These are phyloP conservation scores for Nakazawaea wyomingensis DNA, from an alignment of 805 yeast genomes.

Conservation along the genomic window DNA sequence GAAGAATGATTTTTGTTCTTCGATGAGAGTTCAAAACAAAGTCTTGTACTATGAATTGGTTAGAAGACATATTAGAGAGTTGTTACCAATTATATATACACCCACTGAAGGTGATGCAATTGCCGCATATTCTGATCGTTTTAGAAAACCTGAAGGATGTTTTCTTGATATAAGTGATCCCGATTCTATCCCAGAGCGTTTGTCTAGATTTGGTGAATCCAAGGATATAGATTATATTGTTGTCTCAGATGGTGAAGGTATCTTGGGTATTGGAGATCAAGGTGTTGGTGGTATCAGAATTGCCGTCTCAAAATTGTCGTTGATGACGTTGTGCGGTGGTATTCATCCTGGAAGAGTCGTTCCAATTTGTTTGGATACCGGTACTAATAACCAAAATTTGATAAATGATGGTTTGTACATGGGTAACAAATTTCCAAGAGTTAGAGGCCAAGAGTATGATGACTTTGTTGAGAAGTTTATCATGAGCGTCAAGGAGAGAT, in stretches of 20 bases:
- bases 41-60: slow-evolving; percentile 86
- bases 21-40: slow-evolving; percentile 87
- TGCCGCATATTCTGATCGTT: slow-evolving; percentile 85
- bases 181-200: slow-evolving; percentile 70
- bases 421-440: slow-evolving; percentile 86
- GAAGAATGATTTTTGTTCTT: slow-evolving; percentile 89
- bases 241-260: slow-evolving; percentile 96
- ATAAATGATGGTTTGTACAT: slow-evolving; percentile 82
- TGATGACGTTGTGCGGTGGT: slow-evolving; percentile 98
- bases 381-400: slow-evolving; percentile 82
- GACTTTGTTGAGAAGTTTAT: slow-evolving; percentile 79
- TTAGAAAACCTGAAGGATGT: slow-evolving; percentile 94
- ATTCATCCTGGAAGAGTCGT: slow-evolving; percentile 92
- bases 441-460: slow-evolving; percentile 83
- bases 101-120: slow-evolving; percentile 97
- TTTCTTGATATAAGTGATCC: slow-evolving; percentile 81
- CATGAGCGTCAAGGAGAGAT: slow-evolving; percentile 60
- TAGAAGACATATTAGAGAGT: slow-evolving; percentile 81
- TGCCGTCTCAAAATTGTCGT: slow-evolving; percentile 83
- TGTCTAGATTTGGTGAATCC: slow-evolving; percentile 73
- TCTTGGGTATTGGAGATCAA: slow-evolving; percentile 96
- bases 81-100: slow-evolving; percentile 79
- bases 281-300: slow-evolving; percentile 97
- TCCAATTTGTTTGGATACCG: slow-evolving; percentile 88
- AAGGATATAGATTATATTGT: slow-evolving; percentile 94